phyloP scores from a whole-genome alignment of 1,139 yeast genomes.

The Debaryomycetaceae sp. region DNA sequence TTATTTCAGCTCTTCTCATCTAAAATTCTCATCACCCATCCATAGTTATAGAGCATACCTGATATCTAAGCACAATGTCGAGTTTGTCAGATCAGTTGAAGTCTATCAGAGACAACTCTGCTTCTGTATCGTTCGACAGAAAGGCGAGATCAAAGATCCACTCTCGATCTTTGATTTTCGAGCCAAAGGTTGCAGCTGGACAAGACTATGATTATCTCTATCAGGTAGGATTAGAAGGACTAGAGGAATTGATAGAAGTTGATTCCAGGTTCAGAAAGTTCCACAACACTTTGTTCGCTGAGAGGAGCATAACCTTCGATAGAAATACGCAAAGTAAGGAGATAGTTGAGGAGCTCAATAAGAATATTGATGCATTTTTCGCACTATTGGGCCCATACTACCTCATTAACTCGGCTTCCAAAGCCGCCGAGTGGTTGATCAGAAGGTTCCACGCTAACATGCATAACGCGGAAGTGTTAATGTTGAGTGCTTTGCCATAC shows the following conservation, averaged over 20 bases:
- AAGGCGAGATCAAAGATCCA: slow-evolving; percentile 84
- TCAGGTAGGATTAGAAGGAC: slow-evolving; percentile 70
- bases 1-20: slow-evolving; percentile 2
- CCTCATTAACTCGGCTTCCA: slow-evolving; percentile 69
- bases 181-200: slow-evolving; percentile 81
- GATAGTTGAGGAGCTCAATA: slow-evolving; percentile 67
- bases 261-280: slow-evolving; percentile 76
- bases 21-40: neutral
- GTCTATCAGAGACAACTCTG: slow-evolving; percentile 61
- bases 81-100: slow-evolving; percentile 78
- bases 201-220: slow-evolving; percentile 88
- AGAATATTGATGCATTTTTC: slow-evolving; percentile 71
- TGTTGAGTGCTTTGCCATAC: slow-evolving; percentile 75
- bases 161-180: slow-evolving; percentile 82
- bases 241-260: slow-evolving; percentile 64
- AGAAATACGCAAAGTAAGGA: slow-evolving; percentile 76
- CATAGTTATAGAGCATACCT: neutral
- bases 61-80: slow-evolving; percentile 34
- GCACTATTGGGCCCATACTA: slow-evolving; percentile 73
- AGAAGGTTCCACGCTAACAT: slow-evolving; percentile 87
- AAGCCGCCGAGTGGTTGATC: slow-evolving; percentile 91
- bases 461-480: slow-evolving; percentile 68
- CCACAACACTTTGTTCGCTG: slow-evolving; percentile 71
- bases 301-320: slow-evolving; percentile 73
- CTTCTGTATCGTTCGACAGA: slow-evolving; percentile 80